These are phyloP conservation scores for Holtermanniella nyarrowii DNA, from an alignment of 768 basidiomycete genomes.

Conservation along the genomic window DNA sequence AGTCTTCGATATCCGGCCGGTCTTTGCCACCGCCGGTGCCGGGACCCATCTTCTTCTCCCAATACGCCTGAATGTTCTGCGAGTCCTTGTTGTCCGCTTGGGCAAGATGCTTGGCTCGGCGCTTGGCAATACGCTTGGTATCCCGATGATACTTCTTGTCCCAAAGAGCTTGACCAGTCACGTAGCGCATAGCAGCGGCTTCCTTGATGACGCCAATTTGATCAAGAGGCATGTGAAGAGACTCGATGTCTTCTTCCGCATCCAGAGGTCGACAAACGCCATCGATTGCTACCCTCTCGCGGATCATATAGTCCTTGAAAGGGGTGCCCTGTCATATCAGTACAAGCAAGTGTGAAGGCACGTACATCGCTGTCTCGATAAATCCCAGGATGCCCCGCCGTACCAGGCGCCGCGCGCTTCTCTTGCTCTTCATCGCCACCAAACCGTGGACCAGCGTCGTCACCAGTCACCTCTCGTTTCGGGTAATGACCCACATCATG, in stretches of 20 bases:
- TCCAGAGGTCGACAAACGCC: slow-evolving; percentile 80
- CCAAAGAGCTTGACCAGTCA: slow-evolving; percentile 43
- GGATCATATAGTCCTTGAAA: slow-evolving; percentile 59
- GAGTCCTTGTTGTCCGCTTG: slow-evolving; percentile 16
- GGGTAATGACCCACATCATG: too few species aligned
- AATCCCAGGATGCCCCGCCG: slow-evolving; percentile 20
- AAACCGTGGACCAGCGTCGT: slow-evolving; percentile 33
- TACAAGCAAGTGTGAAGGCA: background rate
- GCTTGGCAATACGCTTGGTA: slow-evolving; percentile 25
- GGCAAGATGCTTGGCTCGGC: slow-evolving; percentile 24
- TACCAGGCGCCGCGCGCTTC: slow-evolving; percentile 10
- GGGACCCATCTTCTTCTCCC: slow-evolving; percentile 57
- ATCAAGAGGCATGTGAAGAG: slow-evolving; percentile 55
- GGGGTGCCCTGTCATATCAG: slow-evolving; percentile 9
- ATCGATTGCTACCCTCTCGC: slow-evolving; percentile 74
- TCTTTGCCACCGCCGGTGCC: slow-evolving; percentile 42
- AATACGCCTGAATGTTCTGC: slow-evolving; percentile 48
- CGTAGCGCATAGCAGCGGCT: slow-evolving; percentile 62
- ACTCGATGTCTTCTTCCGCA: slow-evolving; percentile 54
- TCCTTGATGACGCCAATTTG: slow-evolving; percentile 68
- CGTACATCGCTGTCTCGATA: slow-evolving; percentile 22
- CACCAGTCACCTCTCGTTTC: slow-evolving; percentile 8
- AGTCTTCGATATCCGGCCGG: slow-evolving; percentile 23
- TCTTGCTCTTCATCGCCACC: slow-evolving; percentile 15
- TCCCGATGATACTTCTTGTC: slow-evolving; percentile 28